These are phyloP conservation scores for Clavaria fumosa DNA, from an alignment of 768 basidiomycete genomes.

Conservation along the genomic window DNA sequence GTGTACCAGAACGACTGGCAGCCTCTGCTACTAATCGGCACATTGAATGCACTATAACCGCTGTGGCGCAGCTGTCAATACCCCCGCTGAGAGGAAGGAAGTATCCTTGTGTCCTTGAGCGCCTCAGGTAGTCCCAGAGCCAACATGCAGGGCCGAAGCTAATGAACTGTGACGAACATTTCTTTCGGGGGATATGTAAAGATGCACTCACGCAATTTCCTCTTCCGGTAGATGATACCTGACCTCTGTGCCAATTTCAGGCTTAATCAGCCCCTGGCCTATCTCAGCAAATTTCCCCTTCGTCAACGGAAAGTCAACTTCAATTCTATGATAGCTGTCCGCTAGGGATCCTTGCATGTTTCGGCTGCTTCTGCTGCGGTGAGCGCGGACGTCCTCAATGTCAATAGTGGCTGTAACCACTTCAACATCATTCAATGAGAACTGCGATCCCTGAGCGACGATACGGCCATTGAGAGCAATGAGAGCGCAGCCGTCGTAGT, in stretches of 20 bases:
- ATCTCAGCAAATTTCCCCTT: constrained; percentile 57
- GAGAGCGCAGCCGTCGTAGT: constrained; percentile 95
- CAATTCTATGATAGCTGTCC: constrained; percentile 66
- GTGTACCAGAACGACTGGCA: constrained; percentile 52
- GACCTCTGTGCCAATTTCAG: constrained; percentile 31
- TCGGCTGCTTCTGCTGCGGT: constrained; percentile 69
- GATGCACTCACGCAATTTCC: constrained; percentile 78
- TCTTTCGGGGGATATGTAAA: no score
- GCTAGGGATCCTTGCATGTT: constrained; percentile 78
- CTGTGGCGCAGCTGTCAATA: constrained; percentile 94
- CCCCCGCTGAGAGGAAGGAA: constrained; percentile 93
- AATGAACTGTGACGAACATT: no score
- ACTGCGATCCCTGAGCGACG: constrained; percentile 92
- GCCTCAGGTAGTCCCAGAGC: constrained; percentile 98
- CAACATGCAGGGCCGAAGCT: constrained; percentile 97
- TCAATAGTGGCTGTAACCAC: constrained; percentile 93
- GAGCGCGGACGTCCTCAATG: constrained; percentile 89
- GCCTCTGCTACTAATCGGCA: constrained; percentile 81
- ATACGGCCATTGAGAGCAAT: constrained; percentile 90
- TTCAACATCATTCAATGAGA: constrained; percentile 90
- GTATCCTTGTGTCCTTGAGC: constrained; percentile 88
- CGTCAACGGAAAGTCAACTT: constrained; percentile 67
- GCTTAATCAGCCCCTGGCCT: constrained; percentile 22
- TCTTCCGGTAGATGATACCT: constrained; percentile 83
- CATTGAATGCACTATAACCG: constrained; percentile 94